Percentiles rank a stretch among this genome's conserved stretches.
Evolutionary conservation across 2,329 filamentous ascomycete genomes (phyloP).

Genomic region (Venturia nashicola): DNA sequence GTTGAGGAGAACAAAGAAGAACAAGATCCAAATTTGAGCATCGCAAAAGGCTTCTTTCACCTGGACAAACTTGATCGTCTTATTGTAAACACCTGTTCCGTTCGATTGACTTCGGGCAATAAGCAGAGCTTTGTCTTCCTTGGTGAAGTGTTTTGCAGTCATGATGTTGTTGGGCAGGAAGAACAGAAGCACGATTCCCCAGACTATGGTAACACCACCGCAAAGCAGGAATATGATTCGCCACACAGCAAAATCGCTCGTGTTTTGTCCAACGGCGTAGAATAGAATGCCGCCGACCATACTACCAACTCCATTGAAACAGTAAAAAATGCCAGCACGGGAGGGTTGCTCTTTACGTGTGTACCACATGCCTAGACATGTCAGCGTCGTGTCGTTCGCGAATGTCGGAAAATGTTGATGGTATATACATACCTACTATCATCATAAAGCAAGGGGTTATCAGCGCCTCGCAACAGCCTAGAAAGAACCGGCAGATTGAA

Average conservation of each 20-base stretch:
- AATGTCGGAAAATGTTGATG: not conserved
- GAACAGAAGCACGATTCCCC: slow-evolving; percentile 28
- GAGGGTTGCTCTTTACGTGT: slow-evolving; percentile 13
- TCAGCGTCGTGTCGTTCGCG: slow-evolving; percentile 10
- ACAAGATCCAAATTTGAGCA: slow-evolving; percentile 33
- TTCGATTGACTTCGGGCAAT: slow-evolving; percentile 26
- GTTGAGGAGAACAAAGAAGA: slow-evolving; percentile 37
- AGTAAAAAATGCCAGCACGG: slow-evolving; percentile 17
- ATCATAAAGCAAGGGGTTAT: slow-evolving; percentile 11
- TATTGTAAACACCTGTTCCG: slow-evolving; percentile 35
- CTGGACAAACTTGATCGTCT: slow-evolving; percentile 35
- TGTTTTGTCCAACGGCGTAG: slow-evolving; percentile 30
- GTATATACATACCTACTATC: not conserved
- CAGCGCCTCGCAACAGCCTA: slow-evolving; percentile 15
- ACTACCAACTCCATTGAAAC: slow-evolving; percentile 15
- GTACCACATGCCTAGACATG: slow-evolving; percentile 15
- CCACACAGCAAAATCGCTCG: slow-evolving; percentile 29
- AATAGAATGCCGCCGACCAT: slow-evolving; percentile 21
- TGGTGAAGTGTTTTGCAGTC: slow-evolving; percentile 27
- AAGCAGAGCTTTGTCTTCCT: slow-evolving; percentile 32
- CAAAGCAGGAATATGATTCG: slow-evolving; percentile 33
- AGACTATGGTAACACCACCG: slow-evolving; percentile 32
- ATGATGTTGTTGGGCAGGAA: slow-evolving; percentile 32
- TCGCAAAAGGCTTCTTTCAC: slow-evolving; percentile 35
- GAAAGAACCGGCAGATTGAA: slow-evolving; percentile 14